Conservation (phyloP, 176 grass and related monocot genomes). For the Chrysopogon serrulatus region DNA sequence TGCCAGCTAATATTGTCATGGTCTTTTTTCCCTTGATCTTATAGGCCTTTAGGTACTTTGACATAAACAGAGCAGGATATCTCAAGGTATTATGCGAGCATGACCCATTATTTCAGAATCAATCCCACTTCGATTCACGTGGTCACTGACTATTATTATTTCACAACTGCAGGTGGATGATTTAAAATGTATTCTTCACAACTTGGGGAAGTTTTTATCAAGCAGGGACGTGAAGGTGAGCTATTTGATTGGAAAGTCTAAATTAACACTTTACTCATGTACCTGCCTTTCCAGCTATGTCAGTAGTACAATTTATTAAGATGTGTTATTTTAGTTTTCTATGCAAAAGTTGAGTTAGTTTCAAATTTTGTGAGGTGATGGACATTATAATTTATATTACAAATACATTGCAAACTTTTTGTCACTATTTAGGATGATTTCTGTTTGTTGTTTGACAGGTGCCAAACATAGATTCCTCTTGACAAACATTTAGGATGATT, state of each 20-base stretch:
- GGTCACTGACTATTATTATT: slow-evolving; percentile 15
- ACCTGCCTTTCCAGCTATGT: not conserved
- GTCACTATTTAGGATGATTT: too few relatives aligned
- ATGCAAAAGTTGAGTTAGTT: not conserved
- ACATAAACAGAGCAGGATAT: slow-evolving; percentile 71
- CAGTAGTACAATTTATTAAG: not conserved
- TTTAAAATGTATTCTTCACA: slow-evolving; percentile 96
- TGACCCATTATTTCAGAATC: slow-evolving; percentile 16
- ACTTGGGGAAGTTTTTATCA: slow-evolving; percentile 88
- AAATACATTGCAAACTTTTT: not conserved
- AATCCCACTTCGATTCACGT: not conserved
- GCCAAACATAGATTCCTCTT: not conserved
- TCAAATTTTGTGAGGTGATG: not conserved
- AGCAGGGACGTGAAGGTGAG: slow-evolving; percentile 93
- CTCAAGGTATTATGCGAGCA: slow-evolving; percentile 57
- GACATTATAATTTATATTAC: not conserved
- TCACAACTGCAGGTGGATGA: slow-evolving; percentile 73
- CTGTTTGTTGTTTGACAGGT: too few relatives aligned
- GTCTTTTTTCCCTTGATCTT: slow-evolving; percentile 3
- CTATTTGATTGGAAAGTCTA: not conserved
- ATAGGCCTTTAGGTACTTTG: slow-evolving; percentile 97
- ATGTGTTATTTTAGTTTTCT: not conserved
- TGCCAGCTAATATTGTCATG: not conserved
- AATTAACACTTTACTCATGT: not conserved
- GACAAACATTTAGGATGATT: not conserved